A percentile compares a stretch with the other conserved stretches of the same genome.
Conservation (phyloP, 2,329 filamentous ascomycete genomes). For the Cordyceps farinosa region DNA sequence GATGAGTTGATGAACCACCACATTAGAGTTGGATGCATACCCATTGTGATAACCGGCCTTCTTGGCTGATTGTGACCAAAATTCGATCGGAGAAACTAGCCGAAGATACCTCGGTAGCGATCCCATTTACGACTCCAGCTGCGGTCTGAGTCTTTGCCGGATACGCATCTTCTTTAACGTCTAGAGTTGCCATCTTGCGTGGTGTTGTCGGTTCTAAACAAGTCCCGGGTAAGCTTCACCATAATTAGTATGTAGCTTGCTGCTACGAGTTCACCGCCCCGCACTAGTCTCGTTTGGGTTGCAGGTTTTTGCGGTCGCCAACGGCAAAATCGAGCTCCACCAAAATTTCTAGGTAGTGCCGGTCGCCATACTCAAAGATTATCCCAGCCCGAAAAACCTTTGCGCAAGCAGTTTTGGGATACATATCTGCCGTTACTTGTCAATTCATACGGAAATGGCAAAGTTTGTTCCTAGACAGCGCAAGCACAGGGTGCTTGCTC, state of each 20-base stretch:
- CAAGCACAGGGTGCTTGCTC: constrained; percentile 66
- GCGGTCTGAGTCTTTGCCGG: constrained; percentile 61
- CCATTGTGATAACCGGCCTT: constrained; percentile 86
- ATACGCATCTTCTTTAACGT: constrained; percentile 55
- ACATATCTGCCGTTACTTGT: background rate
- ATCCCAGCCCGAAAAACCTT: background rate
- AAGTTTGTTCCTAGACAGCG: constrained; percentile 62
- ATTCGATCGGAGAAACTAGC: constrained; percentile 86
- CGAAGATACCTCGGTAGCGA: constrained; percentile 67
- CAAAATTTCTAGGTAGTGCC: constrained; percentile 33
- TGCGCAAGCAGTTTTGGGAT: background rate
- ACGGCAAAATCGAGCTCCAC: constrained; percentile 34
- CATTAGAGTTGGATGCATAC: constrained; percentile 44
- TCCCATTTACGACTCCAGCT: constrained; percentile 60
- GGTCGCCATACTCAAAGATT: background rate
- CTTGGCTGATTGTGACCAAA: constrained; percentile 82
- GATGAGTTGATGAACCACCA: constrained; percentile 20
- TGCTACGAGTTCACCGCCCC: constrained; percentile 25
- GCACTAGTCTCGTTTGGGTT: constrained; percentile 33
- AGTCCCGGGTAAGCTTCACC: constrained; percentile 21
- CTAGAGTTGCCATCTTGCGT: constrained; percentile 37
- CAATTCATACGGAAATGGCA: constrained; percentile 38
- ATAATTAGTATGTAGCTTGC: constrained; percentile 1
- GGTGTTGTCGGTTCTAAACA: background rate
- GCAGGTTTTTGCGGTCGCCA: constrained; percentile 33